A percentile compares a stretch with the other conserved stretches of the same genome.
Evolutionary conservation across 2,329 filamentous ascomycete genomes (phyloP).

Genomic region (Calonectria montana): DNA sequence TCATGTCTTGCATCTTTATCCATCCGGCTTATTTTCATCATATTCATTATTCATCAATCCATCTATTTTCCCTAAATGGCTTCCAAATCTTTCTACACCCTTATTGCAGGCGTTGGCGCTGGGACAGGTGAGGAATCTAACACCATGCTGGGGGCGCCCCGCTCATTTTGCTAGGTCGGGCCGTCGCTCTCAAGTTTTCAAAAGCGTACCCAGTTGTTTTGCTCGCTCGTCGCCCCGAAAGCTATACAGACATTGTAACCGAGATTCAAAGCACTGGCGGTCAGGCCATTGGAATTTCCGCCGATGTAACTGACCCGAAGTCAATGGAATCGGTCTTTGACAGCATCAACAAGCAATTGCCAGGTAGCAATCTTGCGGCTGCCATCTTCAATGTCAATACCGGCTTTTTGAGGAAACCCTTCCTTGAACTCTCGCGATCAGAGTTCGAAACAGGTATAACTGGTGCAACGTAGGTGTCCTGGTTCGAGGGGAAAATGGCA

Average conservation of each 20-base stretch:
- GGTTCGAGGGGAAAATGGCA: background rate
- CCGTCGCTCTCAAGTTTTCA: slow-evolving; percentile 68
- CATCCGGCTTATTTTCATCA: background rate
- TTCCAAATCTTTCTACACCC: slow-evolving; percentile 64
- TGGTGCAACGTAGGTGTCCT: slow-evolving; percentile 59
- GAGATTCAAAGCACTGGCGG: slow-evolving; percentile 78
- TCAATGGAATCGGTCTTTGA: slow-evolving; percentile 69
- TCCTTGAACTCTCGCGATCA: slow-evolving; percentile 62
- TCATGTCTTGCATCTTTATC: background rate
- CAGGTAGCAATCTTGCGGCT: slow-evolving; percentile 66
- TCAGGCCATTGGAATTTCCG: slow-evolving; percentile 75
- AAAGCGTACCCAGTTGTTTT: slow-evolving; percentile 78
- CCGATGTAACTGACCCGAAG: slow-evolving; percentile 56
- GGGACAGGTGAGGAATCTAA: slow-evolving; percentile 62
- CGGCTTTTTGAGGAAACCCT: slow-evolving; percentile 64
- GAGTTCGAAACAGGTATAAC: slow-evolving; percentile 61
- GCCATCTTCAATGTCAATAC: slow-evolving; percentile 77
- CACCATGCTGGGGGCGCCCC: background rate
- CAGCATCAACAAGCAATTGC: slow-evolving; percentile 68
- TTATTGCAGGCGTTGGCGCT: slow-evolving; percentile 78
- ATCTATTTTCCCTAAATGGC: slow-evolving; percentile 18
- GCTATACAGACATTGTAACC: slow-evolving; percentile 72
- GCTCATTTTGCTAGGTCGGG: slow-evolving; percentile 49
- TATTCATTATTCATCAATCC: background rate
- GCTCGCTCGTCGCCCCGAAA: slow-evolving; percentile 75